Conservation (phyloP, 768 basidiomycete species). For the Lactarius sanguifluus region DNA sequence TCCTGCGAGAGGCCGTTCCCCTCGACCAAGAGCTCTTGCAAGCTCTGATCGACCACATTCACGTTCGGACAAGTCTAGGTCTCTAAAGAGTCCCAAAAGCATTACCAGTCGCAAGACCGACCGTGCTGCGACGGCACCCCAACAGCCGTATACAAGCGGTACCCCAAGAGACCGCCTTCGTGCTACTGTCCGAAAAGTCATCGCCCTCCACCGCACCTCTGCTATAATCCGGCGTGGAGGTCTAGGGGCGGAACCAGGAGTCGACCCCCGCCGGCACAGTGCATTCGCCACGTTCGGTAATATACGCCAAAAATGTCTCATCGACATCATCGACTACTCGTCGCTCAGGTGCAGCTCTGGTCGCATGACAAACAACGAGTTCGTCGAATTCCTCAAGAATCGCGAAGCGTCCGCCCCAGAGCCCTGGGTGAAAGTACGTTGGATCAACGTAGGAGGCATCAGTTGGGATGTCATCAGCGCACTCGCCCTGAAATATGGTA, state of each 20-base stretch:
- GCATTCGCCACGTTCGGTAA: constrained; percentile 57
- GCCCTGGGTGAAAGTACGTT: constrained; percentile 66
- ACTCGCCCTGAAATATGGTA: constrained; percentile 63
- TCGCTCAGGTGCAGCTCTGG: constrained; percentile 51
- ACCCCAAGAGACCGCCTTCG: constrained; percentile 56
- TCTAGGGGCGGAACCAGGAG: constrained; percentile 68
- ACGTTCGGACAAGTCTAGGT: background rate
- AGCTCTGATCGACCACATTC: background rate
- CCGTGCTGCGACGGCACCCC: constrained; percentile 10
- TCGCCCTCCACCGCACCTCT: constrained; percentile 58
- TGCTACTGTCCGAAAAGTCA: constrained; percentile 57
- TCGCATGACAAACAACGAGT: constrained; percentile 59
- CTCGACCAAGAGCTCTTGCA: background rate
- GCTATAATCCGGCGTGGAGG: constrained; percentile 38
- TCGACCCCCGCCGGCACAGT: constrained; percentile 62
- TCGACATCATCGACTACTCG: constrained; percentile 69
- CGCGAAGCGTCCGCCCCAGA: constrained; percentile 47
- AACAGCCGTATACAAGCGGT: constrained; percentile 34
- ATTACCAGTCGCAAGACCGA: background rate
- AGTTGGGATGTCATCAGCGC: constrained; percentile 74
- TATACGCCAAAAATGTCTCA: constrained; percentile 59
- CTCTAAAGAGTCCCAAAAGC: background rate
- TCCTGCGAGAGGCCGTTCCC: background rate
- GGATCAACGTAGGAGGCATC: constrained; percentile 70
- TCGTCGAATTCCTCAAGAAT: constrained; percentile 55